Percentiles rank a stretch among this genome's conserved stretches.
Conservation (phyloP, 2,329 filamentous ascomycete species). For the Cordyceps farinosa region DNA sequence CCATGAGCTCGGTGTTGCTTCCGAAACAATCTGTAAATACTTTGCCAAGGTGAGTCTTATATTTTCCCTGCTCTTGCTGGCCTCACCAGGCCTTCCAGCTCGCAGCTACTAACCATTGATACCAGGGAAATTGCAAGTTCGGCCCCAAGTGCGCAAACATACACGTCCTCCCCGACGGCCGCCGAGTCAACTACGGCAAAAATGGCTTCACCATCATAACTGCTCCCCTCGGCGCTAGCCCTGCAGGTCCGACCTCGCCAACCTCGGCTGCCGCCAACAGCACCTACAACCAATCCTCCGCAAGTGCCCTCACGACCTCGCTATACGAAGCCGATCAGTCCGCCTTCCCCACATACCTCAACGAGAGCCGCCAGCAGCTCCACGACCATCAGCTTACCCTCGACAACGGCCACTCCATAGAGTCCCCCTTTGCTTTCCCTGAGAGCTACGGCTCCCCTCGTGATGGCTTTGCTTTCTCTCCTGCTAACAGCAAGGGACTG, state of each 20-base stretch:
- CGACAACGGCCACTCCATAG: constrained; percentile 55
- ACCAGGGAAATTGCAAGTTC: constrained; percentile 96
- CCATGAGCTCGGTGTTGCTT: constrained; percentile 80
- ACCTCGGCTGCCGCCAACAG: constrained; percentile 50
- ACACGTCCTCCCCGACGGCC: constrained; percentile 90
- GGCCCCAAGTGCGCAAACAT: constrained; percentile 96
- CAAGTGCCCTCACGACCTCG: constrained; percentile 61
- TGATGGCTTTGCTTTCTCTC: constrained; percentile 78
- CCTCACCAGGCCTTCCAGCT: background rate
- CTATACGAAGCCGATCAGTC: constrained; percentile 44
- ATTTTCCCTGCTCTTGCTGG: background rate
- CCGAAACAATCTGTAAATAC: constrained; percentile 95
- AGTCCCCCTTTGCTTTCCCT: constrained; percentile 54
- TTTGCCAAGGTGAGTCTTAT: constrained; percentile 78
- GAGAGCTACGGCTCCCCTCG: constrained; percentile 79
- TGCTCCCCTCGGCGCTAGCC: constrained; percentile 62
- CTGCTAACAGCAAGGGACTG: constrained; percentile 65
- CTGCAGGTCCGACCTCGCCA: constrained; percentile 46
- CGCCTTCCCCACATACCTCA: constrained; percentile 37
- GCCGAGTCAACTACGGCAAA: constrained; percentile 78
- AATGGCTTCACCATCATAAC: constrained; percentile 63
- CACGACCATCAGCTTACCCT: constrained; percentile 48
- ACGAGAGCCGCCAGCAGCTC: constrained; percentile 41
- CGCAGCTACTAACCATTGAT: background rate
- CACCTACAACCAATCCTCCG: constrained; percentile 45